Conservation (phyloP, 202 grass and related monocot species). For the Schoenoplectus triqueter region DNA sequence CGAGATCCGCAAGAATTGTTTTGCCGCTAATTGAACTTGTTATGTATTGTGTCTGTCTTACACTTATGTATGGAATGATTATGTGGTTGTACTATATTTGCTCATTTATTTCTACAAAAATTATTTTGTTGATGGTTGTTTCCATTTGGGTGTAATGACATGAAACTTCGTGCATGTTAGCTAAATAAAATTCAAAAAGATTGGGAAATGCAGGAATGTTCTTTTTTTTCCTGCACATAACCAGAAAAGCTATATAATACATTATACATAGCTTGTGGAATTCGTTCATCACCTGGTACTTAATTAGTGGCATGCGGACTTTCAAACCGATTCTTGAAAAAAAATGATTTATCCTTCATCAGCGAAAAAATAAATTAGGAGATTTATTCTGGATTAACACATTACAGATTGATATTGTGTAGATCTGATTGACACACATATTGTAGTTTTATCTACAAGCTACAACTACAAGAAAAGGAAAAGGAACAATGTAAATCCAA, state of each 20-base stretch:
- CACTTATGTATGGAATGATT: background rate
- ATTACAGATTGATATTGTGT: no score
- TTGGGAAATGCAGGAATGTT: background rate
- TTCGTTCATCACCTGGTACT: no score
- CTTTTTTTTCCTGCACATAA: background rate
- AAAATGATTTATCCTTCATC: no score
- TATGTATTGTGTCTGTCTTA: background rate
- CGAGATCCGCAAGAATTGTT: slow-evolving; percentile 53
- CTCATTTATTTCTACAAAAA: background rate
- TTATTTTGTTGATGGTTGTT: background rate
- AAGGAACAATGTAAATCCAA: no score
- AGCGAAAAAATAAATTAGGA: no score
- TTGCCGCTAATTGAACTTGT: background rate
- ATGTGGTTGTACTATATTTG: background rate
- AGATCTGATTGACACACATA: no score
- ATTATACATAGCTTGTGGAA: no score
- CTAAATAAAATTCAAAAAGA: background rate
- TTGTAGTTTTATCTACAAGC: no score
- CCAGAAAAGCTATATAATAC: background rate
- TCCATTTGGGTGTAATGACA: slow-evolving; percentile 2
- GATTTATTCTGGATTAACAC: no score
- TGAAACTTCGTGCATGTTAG: background rate
- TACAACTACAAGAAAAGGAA: no score
- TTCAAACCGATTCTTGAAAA: no score
- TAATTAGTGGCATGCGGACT: no score